A percentile compares a stretch with the other conserved stretches of the same genome.
Evolutionary conservation across 495 filamentous ascomycete genomes (phyloP).

Genomic region (Neurospora sp.): DNA sequence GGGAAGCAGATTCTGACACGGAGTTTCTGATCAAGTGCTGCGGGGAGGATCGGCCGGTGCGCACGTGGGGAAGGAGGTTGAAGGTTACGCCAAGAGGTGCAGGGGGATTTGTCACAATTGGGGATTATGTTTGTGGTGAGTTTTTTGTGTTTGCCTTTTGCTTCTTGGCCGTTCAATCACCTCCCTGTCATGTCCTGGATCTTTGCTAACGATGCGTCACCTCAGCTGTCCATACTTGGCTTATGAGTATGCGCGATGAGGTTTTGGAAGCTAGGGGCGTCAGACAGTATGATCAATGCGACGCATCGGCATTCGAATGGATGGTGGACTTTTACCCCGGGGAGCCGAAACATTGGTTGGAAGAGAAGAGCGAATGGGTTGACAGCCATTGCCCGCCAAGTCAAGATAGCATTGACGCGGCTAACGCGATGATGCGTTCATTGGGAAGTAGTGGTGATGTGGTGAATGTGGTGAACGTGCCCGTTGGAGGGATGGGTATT

Average conservation of each 20-base stretch:
- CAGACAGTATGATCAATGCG: constrained; percentile 1
- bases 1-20: constrained; percentile 9
- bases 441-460: background rate
- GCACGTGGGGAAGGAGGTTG: constrained; percentile 5
- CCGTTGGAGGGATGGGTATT: background rate
- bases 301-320: constrained; percentile 3
- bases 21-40: constrained; percentile 10
- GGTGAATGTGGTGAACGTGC: background rate
- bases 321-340: background rate
- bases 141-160: background rate
- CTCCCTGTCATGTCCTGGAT: background rate
- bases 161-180: background rate
- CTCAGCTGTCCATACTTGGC: constrained; percentile 10
- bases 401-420: background rate
- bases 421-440: background rate
- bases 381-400: background rate
- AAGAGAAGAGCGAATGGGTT: constrained; percentile 3
- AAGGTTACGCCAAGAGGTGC: constrained; percentile 3
- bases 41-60: constrained; percentile 4
- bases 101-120: constrained; percentile 4
- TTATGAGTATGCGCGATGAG: constrained; percentile 5
- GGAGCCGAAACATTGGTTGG: background rate
- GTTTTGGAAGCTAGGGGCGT: constrained; percentile 2
- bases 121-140: constrained; percentile 8
- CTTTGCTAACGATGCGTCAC: background rate